These are phyloP conservation scores for Kurtzmaniella quercitrusa DNA, from an alignment of 1,139 yeast genomes.

Conservation along the genomic window DNA sequence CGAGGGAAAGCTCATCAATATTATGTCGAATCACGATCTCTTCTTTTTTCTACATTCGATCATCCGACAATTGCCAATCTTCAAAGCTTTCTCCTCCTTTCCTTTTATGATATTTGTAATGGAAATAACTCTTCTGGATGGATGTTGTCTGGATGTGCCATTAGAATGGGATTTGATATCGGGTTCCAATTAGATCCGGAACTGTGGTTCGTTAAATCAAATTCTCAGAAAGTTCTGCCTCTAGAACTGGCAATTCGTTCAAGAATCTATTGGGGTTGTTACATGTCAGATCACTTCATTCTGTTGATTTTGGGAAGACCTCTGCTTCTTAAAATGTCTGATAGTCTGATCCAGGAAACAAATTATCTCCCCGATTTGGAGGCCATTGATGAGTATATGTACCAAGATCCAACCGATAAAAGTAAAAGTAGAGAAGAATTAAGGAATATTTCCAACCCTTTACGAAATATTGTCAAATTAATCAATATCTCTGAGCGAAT, in stretches of 20 bases:
- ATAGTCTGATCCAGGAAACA: constrained; percentile 59
- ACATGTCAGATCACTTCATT: constrained; percentile 60
- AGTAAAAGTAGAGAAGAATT: constrained; percentile 18
- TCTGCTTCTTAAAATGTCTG: constrained; percentile 50
- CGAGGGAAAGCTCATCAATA: constrained; percentile 35
- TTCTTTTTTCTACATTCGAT: constrained; percentile 37
- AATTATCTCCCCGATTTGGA: constrained; percentile 58
- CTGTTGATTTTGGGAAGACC: constrained; percentile 58
- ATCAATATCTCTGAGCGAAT: constrained; percentile 52
- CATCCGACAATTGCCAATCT: constrained; percentile 40
- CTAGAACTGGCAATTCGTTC: constrained; percentile 53
- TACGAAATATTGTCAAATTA: constrained; percentile 44
- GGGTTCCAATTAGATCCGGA: constrained; percentile 63
- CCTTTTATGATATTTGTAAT: constrained; percentile 54
- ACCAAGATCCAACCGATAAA: constrained; percentile 18
- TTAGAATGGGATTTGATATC: constrained; percentile 61
- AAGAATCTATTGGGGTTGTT: constrained; percentile 66
- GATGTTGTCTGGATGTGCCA: constrained; percentile 59
- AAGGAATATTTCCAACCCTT: constrained; percentile 44
- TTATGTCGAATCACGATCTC: constrained; percentile 43
- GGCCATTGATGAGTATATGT: constrained; percentile 49
- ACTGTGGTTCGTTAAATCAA: constrained; percentile 45
- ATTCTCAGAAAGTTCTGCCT: constrained; percentile 22
- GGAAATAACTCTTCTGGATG: constrained; percentile 58
- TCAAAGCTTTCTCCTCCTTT: constrained; percentile 47